Percentiles rank a stretch among this genome's conserved stretches.
These are phyloP conservation scores for Phytophthora parvispora DNA, from an alignment of 352 stramenopile genomes.

Conservation along the genomic window DNA sequence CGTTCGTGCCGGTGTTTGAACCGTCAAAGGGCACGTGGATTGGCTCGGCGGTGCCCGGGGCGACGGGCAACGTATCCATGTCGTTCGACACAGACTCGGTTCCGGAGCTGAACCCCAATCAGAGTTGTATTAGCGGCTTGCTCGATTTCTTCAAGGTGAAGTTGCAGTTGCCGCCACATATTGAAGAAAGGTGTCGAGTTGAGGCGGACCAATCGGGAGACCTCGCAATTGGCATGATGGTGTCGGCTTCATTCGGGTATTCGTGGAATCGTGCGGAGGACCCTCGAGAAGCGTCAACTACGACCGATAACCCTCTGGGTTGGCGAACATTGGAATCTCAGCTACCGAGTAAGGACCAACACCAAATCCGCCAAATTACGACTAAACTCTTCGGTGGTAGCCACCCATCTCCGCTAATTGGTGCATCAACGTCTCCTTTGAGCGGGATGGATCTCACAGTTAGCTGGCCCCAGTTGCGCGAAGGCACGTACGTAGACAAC, in stretches of 20 bases:
- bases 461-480: constrained; percentile 76
- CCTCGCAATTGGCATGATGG: constrained; percentile 63
- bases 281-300: constrained; percentile 42
- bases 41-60: constrained; percentile 71
- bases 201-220: constrained; percentile 44
- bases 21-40: constrained; percentile 70
- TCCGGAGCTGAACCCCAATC: constrained; percentile 74
- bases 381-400: constrained; percentile 48
- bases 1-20: constrained; percentile 75
- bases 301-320: constrained; percentile 20
- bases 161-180: constrained; percentile 65
- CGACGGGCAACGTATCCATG: constrained; percentile 80
- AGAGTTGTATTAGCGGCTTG: constrained; percentile 83
- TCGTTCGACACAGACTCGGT: constrained; percentile 83
- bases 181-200: constrained; percentile 72
- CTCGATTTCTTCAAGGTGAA: constrained; percentile 89
- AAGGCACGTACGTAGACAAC: constrained; percentile 89
- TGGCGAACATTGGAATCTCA: constrained; percentile 42
- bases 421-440: constrained; percentile 53
- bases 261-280: constrained; percentile 59
- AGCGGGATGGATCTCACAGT: constrained; percentile 65
- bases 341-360: constrained; percentile 10
- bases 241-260: constrained; percentile 79
- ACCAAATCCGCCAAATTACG: constrained; percentile 37
- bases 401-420: constrained; percentile 40